A percentile compares a stretch with the other conserved stretches of the same genome.
Conservation (phyloP, 495 filamentous ascomycete species). For the Pyrenula massariospora region DNA sequence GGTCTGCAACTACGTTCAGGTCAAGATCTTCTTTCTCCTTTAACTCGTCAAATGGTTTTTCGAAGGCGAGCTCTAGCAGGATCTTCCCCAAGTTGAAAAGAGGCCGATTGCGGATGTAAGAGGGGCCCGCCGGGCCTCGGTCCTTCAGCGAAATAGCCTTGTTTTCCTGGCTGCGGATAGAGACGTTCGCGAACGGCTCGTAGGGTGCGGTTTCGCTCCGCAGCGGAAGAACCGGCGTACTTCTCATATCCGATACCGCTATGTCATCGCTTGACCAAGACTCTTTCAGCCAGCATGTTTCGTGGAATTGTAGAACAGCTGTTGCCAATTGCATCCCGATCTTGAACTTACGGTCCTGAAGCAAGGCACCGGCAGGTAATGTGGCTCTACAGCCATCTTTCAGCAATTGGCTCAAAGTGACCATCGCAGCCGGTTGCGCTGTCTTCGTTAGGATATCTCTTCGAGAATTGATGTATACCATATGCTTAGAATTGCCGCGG, state of each 20-base stretch:
- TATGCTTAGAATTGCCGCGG: conserved; percentile 6
- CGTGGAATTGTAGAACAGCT: conserved; percentile 23
- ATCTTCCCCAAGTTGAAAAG: conserved; percentile 18
- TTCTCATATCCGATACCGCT: conserved; percentile 9
- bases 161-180: conserved; percentile 5
- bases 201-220: conserved; percentile 6
- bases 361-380: not conserved
- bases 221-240: not conserved
- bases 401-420: not conserved
- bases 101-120: conserved; percentile 8
- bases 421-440: not conserved
- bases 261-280: conserved; percentile 21
- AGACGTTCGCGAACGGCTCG: conserved; percentile 11
- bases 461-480: conserved; percentile 8
- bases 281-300: conserved; percentile 18
- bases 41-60: conserved; percentile 8
- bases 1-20: conserved; percentile 3
- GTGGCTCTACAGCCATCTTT: not conserved
- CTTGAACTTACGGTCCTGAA: conserved; percentile 16
- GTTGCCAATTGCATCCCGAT: conserved; percentile 18
- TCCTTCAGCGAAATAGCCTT: not conserved
- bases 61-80: conserved; percentile 17
- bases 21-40: conserved; percentile 4
- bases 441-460: not conserved
- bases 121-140: conserved; percentile 10